Evolutionary conservation across 2,329 filamentous ascomycete genomes (phyloP).

Genomic region (Herpotrichia juniperi): DNA sequence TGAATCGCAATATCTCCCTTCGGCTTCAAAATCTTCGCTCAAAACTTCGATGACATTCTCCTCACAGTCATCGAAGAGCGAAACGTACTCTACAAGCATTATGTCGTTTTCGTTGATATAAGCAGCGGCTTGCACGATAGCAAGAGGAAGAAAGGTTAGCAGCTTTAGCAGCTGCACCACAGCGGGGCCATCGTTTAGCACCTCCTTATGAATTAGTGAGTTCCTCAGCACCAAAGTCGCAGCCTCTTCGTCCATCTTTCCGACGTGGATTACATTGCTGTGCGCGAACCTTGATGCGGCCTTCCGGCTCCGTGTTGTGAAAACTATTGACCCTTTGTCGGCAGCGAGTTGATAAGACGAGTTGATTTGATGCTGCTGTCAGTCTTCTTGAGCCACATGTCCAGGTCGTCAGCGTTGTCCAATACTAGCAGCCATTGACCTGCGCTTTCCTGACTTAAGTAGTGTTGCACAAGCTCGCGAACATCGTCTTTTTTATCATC

Average conservation of each 20-base stretch:
- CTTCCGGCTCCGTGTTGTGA: constrained; percentile 12
- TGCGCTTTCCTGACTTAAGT: constrained; percentile 17
- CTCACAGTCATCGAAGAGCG: no score
- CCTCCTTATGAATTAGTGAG: constrained; percentile 4
- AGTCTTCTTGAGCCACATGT: constrained; percentile 9
- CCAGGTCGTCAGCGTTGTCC: constrained; percentile 14
- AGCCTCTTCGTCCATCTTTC: constrained; percentile 8
- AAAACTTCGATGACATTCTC: constrained; percentile 45
- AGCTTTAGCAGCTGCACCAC: constrained; percentile 9
- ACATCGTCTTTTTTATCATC: constrained; percentile 14
- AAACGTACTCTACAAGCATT: constrained; percentile 40
- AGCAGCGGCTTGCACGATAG: no score
- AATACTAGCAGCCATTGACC: constrained; percentile 17
- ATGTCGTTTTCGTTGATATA: constrained; percentile 46
- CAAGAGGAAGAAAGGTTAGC: constrained; percentile 45
- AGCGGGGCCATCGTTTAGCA: neutral
- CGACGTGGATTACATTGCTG: constrained; percentile 9
- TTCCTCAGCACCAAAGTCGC: constrained; percentile 4
- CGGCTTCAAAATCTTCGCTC: constrained; percentile 43
- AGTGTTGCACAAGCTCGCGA: constrained; percentile 22
- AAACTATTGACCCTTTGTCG: constrained; percentile 7
- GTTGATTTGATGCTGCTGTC: neutral
- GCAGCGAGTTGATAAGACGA: constrained; percentile 12
- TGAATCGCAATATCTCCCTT: constrained; percentile 18
- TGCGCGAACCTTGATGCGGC: constrained; percentile 7